Evolutionary conservation across 2,329 filamentous ascomycete genomes (phyloP).

Genomic region (Penicillium sp.): DNA sequence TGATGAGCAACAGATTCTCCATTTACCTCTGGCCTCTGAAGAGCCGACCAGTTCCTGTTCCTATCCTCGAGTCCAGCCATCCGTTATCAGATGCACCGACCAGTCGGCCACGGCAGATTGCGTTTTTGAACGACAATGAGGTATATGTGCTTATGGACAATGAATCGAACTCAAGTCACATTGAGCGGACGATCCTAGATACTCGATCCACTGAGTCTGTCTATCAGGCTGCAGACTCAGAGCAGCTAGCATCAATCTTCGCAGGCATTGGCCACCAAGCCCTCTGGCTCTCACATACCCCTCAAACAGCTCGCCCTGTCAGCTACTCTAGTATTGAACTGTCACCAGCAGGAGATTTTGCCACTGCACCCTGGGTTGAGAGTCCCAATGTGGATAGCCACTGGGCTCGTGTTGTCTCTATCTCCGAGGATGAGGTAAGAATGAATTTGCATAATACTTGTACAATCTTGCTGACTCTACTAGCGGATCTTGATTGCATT

Average conservation of each 20-base stretch:
- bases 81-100: slow-evolving; percentile 31
- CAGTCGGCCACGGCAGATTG: slow-evolving; percentile 47
- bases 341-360: slow-evolving; percentile 14
- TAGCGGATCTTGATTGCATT: slow-evolving; percentile 61
- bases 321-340: slow-evolving; percentile 34
- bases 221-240: slow-evolving; percentile 33
- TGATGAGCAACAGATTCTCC: slow-evolving; percentile 66
- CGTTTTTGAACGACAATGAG: slow-evolving; percentile 45
- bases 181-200: slow-evolving; percentile 37
- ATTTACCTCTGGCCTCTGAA: slow-evolving; percentile 68
- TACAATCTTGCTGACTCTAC: slow-evolving; percentile 15
- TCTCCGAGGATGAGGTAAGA: slow-evolving; percentile 43
- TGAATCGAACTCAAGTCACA: slow-evolving; percentile 30
- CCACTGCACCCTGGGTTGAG: slow-evolving; percentile 30
- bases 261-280: slow-evolving; percentile 34
- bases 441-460: background rate
- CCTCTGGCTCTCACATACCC: slow-evolving; percentile 40
- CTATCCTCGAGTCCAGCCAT: slow-evolving; percentile 41
- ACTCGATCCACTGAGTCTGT: slow-evolving; percentile 32
- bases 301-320: slow-evolving; percentile 25
- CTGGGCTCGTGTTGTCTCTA: slow-evolving; percentile 39
- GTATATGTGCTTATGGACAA: slow-evolving; percentile 45
- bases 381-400: slow-evolving; percentile 38
- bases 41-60: slow-evolving; percentile 35
- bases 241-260: slow-evolving; percentile 40